Base-by-base conservation (phyloP, 768 basidiomycete genomes). In the Suillus subluteus region DNA sequence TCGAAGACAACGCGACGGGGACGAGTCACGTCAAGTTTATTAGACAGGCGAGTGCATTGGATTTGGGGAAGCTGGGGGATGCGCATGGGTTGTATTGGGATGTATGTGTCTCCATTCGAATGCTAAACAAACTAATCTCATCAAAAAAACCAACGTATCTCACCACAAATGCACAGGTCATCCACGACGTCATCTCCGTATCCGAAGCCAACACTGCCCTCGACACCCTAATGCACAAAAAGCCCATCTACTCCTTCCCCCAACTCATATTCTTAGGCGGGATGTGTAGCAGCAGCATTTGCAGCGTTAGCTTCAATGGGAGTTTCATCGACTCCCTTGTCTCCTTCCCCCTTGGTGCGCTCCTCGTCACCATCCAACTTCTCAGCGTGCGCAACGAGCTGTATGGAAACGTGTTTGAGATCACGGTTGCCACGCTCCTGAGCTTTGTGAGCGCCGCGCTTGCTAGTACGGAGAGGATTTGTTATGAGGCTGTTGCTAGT, bases 1-100 rank as follows among this genome's bases (percentile, higher is more conserved):
- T 96, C 72, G 91, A 92, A 70, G 95, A 96, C 76, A 81, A 80
- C 30, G 80, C 87, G 3, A 95, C 94, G 2, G 90, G 92, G 62
- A 95, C 93, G 6, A 90, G 88, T 70, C 90, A 89, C 72, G 86
- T 94, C 74, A 92, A 91, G 78, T 84, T 94, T 72, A 91, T 92
- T 66, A 85, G 88, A 63, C 91, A 92, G 76, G 80, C 83, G 15
- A 88, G 87, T 64, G 83, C 88, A 9, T 80, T 95, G 48, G 91
- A 95, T 74, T 82, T 96, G 11, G 88, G 86, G 46, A 95, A 95
- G 78, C 83, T 95, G 4, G 83, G 86, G 7, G 87, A 88, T 37
- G 88, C 88, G 26, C 88, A 93, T 73, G 73, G 81, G 65, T 74
- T 95, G 12, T 94, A 95, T 73, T 93, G 91, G 90, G 85, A 86